phyloP scores from a whole-genome alignment of 495 filamentous ascomycete species.

The Aspergillus steynii region DNA sequence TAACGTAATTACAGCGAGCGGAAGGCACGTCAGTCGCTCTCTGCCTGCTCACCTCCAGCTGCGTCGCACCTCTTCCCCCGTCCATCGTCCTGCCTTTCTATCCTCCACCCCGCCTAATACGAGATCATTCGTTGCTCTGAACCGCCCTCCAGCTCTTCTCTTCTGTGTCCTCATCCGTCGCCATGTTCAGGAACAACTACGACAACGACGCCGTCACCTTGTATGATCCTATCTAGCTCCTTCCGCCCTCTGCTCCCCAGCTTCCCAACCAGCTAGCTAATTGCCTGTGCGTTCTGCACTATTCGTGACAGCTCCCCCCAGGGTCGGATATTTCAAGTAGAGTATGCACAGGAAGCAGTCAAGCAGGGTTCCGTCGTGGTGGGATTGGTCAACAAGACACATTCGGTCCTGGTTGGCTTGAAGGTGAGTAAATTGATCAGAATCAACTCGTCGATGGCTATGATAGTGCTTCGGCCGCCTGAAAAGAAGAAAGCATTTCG shows the following conservation, averaged over 20 bases:
- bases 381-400: conserved; percentile 95
- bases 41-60: conserved; percentile 21
- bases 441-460: background rate
- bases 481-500: too few relatives aligned
- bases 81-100: conserved; percentile 18
- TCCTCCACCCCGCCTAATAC: conserved; percentile 24
- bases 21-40: conserved; percentile 24
- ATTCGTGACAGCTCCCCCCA: conserved; percentile 77
- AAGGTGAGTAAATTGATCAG: conserved; percentile 61
- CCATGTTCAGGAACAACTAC: conserved; percentile 99
- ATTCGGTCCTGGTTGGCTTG: conserved; percentile 90
- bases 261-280: conserved; percentile 1
- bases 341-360: conserved; percentile 97
- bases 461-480: too few relatives aligned
- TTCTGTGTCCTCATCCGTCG: conserved; percentile 22
- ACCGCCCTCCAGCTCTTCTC: background rate
- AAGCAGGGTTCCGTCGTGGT: conserved; percentile 99
- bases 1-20: background rate
- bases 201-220: conserved; percentile 99
- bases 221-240: conserved; percentile 57
- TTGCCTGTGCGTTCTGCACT: conserved; percentile 9
- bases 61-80: conserved; percentile 22
- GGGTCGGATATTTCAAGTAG: conserved; percentile 98
- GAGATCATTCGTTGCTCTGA: background rate
- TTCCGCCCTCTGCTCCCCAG: conserved; percentile 14